Conservation (phyloP, 1,284 basidiomycete species). For the Phlebopus sp. region DNA sequence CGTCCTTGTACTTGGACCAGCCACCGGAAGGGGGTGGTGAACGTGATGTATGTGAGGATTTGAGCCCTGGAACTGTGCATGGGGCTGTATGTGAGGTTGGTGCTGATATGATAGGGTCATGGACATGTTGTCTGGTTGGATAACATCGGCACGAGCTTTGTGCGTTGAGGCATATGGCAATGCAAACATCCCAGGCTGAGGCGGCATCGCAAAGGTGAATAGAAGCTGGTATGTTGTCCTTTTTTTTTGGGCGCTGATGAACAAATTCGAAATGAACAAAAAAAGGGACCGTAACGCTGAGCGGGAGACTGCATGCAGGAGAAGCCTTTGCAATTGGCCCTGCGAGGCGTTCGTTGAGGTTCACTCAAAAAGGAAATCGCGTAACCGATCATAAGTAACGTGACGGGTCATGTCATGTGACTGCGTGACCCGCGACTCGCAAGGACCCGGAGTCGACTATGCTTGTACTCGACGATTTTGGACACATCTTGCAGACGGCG, state of each 20-base stretch:
- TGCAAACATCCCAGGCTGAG: conserved; percentile 52
- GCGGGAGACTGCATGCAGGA: neutral
- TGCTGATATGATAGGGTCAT: conserved; percentile 14
- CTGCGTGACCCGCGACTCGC: neutral
- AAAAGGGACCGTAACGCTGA: neutral
- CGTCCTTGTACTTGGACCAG: conserved; percentile 39
- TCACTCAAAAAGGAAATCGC: conserved; percentile 8
- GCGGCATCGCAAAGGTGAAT: conserved; percentile 38
- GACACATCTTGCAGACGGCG: too few species aligned
- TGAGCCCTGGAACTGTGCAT: conserved; percentile 6
- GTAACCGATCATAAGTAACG: conserved; percentile 6
- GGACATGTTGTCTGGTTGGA: conserved; percentile 18
- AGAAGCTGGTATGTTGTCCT: neutral
- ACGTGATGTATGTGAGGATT: conserved; percentile 17
- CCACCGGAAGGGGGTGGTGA: conserved; percentile 28
- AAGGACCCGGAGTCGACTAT: neutral
- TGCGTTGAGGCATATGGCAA: conserved; percentile 44
- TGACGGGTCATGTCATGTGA: neutral
- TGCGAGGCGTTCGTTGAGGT: conserved; percentile 3
- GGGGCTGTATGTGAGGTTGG: conserved; percentile 5
- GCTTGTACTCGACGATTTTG: too few species aligned
- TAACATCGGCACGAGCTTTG: conserved; percentile 36
- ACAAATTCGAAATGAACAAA: neutral
- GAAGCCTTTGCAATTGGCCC: neutral
- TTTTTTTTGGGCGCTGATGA: neutral